phyloP scores from a whole-genome alignment of 345 rosid genomes.

The Eucalyptus pauciflora region DNA sequence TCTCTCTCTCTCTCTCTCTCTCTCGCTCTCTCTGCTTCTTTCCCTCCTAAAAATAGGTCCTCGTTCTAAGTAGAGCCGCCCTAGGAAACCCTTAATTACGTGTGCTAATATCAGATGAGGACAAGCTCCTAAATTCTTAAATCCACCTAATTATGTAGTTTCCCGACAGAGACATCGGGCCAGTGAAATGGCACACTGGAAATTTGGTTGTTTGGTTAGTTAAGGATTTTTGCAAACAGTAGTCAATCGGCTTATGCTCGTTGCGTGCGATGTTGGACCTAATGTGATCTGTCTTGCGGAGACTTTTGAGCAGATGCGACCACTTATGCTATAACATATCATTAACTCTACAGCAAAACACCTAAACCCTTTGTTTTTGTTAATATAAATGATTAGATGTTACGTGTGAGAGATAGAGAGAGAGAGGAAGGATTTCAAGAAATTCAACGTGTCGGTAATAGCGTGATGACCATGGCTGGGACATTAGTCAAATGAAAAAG shows the following conservation, averaged over 20 bases:
- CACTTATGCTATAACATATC: background rate
- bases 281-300: background rate
- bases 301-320: background rate
- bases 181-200: background rate
- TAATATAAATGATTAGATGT: background rate
- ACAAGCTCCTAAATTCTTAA: background rate
- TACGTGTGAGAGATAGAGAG: background rate
- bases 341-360: background rate
- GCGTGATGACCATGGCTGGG: background rate
- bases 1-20: background rate
- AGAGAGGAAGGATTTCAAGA: background rate
- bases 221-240: background rate
- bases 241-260: background rate
- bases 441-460: background rate
- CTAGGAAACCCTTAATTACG: background rate
- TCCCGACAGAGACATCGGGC: background rate
- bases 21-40: background rate
- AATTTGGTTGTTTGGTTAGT: background rate
- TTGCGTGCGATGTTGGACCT: background rate
- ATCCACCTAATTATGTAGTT: background rate
- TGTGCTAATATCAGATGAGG: background rate
- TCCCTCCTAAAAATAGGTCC: background rate
- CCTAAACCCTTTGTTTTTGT: background rate
- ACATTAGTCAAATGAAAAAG: background rate
- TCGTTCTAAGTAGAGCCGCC: background rate